Evolutionary conservation across 305 asterid species (phyloP).

Genomic region (Solanum aculeatissimum): DNA sequence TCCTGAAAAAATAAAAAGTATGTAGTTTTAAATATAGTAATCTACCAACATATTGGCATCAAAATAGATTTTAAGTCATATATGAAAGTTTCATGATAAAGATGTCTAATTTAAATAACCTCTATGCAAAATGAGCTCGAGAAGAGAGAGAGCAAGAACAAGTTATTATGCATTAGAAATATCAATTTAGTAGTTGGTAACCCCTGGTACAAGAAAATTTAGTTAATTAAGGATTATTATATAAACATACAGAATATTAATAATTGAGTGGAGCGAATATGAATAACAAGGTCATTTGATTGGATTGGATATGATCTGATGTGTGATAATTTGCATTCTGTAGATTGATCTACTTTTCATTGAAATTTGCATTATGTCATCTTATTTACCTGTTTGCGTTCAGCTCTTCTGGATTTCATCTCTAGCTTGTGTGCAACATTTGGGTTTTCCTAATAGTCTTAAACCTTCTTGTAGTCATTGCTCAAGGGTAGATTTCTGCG

Average conservation of each 20-base stretch:
- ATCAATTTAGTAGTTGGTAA: not conserved
- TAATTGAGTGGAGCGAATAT: not conserved
- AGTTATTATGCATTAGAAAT: not conserved
- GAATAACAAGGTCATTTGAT: not conserved
- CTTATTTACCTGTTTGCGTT: not conserved
- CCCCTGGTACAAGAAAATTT: not conserved
- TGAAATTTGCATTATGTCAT: not conserved
- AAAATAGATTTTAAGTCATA: no score
- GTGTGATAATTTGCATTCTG: not conserved
- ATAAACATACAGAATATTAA: not conserved
- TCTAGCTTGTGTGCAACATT: not conserved
- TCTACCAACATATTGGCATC: not conserved
- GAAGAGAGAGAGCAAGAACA: not conserved
- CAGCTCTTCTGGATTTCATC: not conserved
- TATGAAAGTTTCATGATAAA: not conserved
- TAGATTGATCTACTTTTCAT: not conserved
- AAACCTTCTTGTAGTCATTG: slow-evolving; percentile 30
- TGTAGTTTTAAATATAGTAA: no score
- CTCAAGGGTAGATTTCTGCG: slow-evolving; percentile 68
- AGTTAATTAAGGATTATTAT: not conserved
- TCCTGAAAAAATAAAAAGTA: not conserved
- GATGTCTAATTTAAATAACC: not conserved
- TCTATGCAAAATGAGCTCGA: not conserved
- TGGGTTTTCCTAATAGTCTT: not conserved
- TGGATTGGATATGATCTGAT: not conserved